Evolutionary conservation across 2,329 filamentous ascomycete species (phyloP), one percentile per base, ranked within the genome.

Genomic region (Phyllosticta citriasiana): DNA sequence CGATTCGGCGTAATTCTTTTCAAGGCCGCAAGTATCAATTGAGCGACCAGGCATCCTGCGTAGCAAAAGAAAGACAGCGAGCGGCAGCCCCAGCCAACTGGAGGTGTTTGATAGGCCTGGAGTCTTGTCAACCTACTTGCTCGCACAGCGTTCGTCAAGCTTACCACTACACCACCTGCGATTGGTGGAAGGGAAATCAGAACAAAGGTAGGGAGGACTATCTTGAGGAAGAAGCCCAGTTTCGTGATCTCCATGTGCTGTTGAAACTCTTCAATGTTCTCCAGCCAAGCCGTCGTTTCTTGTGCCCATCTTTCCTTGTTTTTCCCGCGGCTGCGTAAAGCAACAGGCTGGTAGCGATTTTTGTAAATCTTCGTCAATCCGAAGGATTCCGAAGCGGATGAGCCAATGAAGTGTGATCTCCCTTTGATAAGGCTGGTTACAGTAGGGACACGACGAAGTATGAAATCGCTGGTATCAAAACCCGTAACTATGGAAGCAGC

Each of bases 21-120:
- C 53, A 53, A 19, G 16, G 55, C n/a, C 19, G 52, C 57, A 50
- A 52, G 57, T 58, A 50, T 9, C n/a, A 59, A 53, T 3, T 60
- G 57, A 7, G 53, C 22, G n/a, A 60, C 60, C 35, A 60, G 57
- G 4, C 19, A 53, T 4, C 9, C 6, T 7, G 55, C 57, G 26
- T 57, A 63, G n/a, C 60, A 26, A 19, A 63, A 50, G 52, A 53
- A 47, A 14, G 50, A 47, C 19, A 60, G 19, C 10, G 59, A 61
- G 12, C 62, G 59, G 30, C 62, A 63, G 24, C 62, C 62, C 26
- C 57, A 55, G 24, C 62, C 62, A 27, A 62, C 47, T 24, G 35
- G 26, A 14, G 59, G 59, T n/a, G 62, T 63, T 24, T 19, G 25
- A 53, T 63, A 62, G 4, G 59, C 55, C 40, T 47, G 16, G n/a